Base-by-base conservation (phyloP, 2,329 filamentous ascomycete genomes). In the Aureobasidium subglaciale region DNA sequence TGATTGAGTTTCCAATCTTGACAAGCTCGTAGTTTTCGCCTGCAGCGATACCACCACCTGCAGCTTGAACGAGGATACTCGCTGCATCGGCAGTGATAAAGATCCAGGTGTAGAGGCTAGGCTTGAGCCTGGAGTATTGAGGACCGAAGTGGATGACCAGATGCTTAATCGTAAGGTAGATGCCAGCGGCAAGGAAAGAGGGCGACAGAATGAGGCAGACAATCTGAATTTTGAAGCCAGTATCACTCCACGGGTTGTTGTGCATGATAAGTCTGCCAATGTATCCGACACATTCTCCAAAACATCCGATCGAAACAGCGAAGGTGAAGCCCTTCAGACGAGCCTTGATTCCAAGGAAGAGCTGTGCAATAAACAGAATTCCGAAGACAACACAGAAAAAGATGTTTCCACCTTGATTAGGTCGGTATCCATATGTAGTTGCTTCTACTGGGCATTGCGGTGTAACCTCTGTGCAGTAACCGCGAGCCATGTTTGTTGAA, bases 61-160 rank as follows among this genome's bases (percentile, higher is more conserved):
- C 67, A 10, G 73, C 73, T 62, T 77, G 74, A 3, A 74, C 65
- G 13, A 76, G 57, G 16, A 77, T 70, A 8, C 72, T 75, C 35
- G 74, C 59, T 46, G 76, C 60, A 58, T 80, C 77, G 63, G 71
- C 75, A 3, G 71, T 68, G 56, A 80, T 75, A 65, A 80, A 79
- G 52, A 79, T 73, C 59, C 71, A 74, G 2, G 76, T 74, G 59
- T 78, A 79, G 1, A 73, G 68, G 5, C 62, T 64, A 0, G 77
- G 74, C 22, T 65, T 67, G 25, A 77, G 61, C 1, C 70, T 62
- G 0, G 72, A 75, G 58, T 69, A 67, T 35, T 72, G 65, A 0
- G 69, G 63, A 1, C 74, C 75, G 34, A 73, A 71, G 61, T 71
- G 70, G 6, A 74, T 58, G 34, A 76, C 70, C 7, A 77, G 66